These are phyloP conservation scores for Austroboletus festivus DNA, from an alignment of 768 basidiomycete species.

Conservation along the genomic window DNA sequence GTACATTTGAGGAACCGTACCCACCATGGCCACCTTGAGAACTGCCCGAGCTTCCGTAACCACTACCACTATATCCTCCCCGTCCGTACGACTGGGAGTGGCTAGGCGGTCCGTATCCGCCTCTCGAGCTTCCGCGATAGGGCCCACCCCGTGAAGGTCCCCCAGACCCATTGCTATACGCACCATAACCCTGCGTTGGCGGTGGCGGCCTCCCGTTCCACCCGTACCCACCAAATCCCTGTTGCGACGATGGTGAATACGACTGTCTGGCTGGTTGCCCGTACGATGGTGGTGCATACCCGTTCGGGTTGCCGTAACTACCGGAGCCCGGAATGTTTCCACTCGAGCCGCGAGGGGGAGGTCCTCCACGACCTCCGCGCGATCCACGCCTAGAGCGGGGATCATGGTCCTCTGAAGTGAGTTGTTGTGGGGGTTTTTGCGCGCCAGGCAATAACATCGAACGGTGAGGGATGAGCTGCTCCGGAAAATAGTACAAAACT, in stretches of 20 bases:
- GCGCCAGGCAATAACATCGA: conserved; percentile 79
- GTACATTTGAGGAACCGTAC: conserved; percentile 25
- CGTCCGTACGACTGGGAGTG: conserved; percentile 24
- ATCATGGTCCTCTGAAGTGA: conserved; percentile 69
- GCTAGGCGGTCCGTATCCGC: conserved; percentile 22
- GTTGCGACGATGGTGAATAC: conserved; percentile 16
- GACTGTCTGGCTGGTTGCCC: conserved; percentile 18
- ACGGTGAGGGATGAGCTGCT: conserved; percentile 80
- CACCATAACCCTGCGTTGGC: conserved; percentile 29
- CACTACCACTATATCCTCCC: conserved; percentile 24
- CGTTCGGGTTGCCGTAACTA: conserved; percentile 14
- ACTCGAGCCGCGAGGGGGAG: conserved; percentile 19
- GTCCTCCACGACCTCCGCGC: conserved; percentile 41
- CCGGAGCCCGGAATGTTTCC: conserved; percentile 12
- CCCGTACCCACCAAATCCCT: conserved; percentile 31
- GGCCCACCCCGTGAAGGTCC: conserved; percentile 25
- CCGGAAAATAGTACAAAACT: conserved; percentile 84
- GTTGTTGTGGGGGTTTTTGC: conserved; percentile 51
- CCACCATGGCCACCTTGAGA: conserved; percentile 33
- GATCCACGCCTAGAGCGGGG: conserved; percentile 54
- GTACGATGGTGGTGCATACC: conserved; percentile 19
- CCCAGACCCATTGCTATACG: conserved; percentile 27
- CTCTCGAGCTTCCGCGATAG: conserved; percentile 26
- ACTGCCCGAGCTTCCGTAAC: conserved; percentile 14
- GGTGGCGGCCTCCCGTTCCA: conserved; percentile 31